Evolutionary conservation across 2,329 filamentous ascomycete species (phyloP), one percentile per base, ranked within the genome.

Genomic region (Amauroascus verrucosus): DNA sequence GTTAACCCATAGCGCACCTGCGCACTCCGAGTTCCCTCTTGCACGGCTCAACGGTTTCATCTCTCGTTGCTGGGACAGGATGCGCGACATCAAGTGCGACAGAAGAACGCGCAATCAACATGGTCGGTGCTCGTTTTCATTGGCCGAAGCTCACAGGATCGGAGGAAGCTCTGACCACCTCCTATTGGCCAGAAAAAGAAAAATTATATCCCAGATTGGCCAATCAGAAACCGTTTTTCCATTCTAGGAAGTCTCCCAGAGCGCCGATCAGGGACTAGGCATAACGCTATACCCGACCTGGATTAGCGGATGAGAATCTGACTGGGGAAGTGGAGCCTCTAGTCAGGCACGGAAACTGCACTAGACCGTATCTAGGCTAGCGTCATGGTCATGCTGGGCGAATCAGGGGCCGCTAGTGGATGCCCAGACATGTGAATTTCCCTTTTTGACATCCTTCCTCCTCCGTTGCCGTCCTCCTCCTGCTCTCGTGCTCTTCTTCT

Each of bases 211-310:
- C 33, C 18, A 2, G 18, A 4, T 6, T 14, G 18, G 20, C 46
- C 46, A 48, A 48, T 28, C 20, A 48, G 3, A 48, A 2, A 13
- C 20, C 20, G 20, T 6, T 2, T 13, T 48, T 35, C 16, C 20
- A 2, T 8, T 7, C 8, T 18, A 18, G 44, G 44, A 47, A 33
- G 16, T 20, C 2, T 20, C 44, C 44, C 30, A 20, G 28, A 14
- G 2, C 28, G 44, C 33, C 22, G 47, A 49, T 49, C 47, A 49
- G 47, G 47, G 11, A 47, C 45, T 48, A 48, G 16, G 3, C 30
- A 24, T 3, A 33, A 18, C 3, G 14, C 33, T 38, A 38, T 9
- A 16, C 33, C 13, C 1, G 3, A 26, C 28, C 28, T 4, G 30
- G 46, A 5, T 24, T 28, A n/a, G 6, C 18, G 32, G 26, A 22